Evolutionary conservation across 2,329 filamentous ascomycete genomes (phyloP), one percentile per base, ranked within the genome.

Genomic region (Metarhizium humberi): DNA sequence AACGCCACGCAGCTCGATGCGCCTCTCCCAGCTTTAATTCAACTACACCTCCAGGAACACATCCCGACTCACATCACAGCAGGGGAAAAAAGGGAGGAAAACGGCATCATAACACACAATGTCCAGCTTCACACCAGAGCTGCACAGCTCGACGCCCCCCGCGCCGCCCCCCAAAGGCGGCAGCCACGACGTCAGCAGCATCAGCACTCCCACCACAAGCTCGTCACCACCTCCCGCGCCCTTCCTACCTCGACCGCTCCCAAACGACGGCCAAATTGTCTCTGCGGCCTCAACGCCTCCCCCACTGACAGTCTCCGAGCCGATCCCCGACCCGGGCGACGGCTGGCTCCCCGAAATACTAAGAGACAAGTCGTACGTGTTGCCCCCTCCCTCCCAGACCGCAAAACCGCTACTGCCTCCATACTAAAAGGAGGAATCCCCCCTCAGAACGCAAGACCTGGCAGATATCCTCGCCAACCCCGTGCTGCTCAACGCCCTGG

Each of bases 261-360:
- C 45, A 49, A 34, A 30, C 40, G 32, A 34, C 32, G 32, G 32
- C 32, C 6, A 34, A 34, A 29, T 55, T 29, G 51, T 56, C 16
- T 55, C 59, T 30, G 59, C 58, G 25, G 55, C 55, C 18, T 55
- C 63, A 14, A 57, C 60, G 46, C 59, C 65, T n/a, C 65, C 70
- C 34, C 58, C 58, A 13, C 20, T 55, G 3, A 45, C 57, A 6
- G 40, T 40, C 30, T 20, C 51, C 6, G 69, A 73, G 16, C 64
- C 69, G 2, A 71, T 77, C 45, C 72, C 76, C 3, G 83, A 86
- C 61, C 82, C 82, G 0, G 82, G 85, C 20, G 83, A 88, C 53
- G 80, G 85, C 59, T 96, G 91, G 91, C 77, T 96, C 3, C 91
- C 91, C 1, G 80, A 82, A 57, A 74, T 84, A 13, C 73, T 96